phyloP scores from a whole-genome alignment of 495 filamentous ascomycete genomes.

The Lasiosphaeria ovina region DNA sequence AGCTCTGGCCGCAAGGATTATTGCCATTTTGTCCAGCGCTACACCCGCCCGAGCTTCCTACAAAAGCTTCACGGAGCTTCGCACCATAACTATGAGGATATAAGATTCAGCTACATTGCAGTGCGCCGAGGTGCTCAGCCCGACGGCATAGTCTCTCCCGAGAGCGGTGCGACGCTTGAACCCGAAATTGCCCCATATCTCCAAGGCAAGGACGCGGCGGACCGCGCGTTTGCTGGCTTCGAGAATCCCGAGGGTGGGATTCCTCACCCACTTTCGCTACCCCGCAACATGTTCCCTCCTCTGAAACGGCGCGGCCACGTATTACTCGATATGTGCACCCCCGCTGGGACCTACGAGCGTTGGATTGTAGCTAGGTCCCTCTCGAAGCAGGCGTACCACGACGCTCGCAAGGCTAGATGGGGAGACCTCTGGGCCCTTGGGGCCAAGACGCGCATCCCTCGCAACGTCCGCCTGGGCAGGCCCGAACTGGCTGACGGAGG shows the following conservation, averaged over 20 bases:
- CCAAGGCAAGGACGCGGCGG: conserved; percentile 28
- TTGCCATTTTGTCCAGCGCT: conserved; percentile 89
- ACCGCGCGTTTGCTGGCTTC: conserved; percentile 43
- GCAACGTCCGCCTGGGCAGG: conserved; percentile 60
- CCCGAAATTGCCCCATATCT: conserved; percentile 2
- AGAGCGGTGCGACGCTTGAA: conserved; percentile 4
- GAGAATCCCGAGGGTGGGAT: conserved; percentile 23
- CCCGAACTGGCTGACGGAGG: conserved; percentile 41
- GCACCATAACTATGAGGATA: conserved; percentile 82
- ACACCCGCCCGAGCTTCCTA: conserved; percentile 75
- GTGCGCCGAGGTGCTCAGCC: conserved; percentile 68
- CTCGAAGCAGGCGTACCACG: conserved; percentile 76
- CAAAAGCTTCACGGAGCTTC: conserved; percentile 69
- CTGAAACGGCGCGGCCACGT: conserved; percentile 87
- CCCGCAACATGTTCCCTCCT: conserved; percentile 73
- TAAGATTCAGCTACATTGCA: conserved; percentile 83
- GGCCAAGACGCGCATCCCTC: conserved; percentile 73
- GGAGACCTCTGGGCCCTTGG: conserved; percentile 95
- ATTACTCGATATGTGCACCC: conserved; percentile 87
- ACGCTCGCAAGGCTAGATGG: conserved; percentile 87
- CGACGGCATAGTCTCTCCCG: conserved; percentile 33
- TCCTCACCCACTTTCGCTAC: conserved; percentile 66
- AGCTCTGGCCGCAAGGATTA: conserved; percentile 75
- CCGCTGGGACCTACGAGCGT: conserved; percentile 80
- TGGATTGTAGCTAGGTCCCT: conserved; percentile 87